Base-by-base conservation (phyloP, 129 eudicot genomes). In the Pulicaria dysenterica region DNA sequence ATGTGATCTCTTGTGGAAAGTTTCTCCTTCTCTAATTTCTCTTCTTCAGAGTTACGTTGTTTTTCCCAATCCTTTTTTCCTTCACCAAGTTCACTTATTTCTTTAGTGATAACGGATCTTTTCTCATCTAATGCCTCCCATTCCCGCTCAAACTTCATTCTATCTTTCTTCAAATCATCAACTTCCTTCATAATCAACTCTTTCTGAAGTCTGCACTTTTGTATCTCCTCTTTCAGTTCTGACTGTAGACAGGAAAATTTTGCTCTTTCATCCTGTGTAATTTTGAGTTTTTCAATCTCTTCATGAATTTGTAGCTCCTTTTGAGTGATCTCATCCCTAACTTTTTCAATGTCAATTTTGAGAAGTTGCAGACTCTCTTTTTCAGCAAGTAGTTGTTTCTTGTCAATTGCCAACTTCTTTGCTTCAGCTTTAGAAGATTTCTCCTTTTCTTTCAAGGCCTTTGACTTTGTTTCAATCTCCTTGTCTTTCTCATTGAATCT, bases 71-170 rank as follows among this genome's bases (percentile, higher is more conserved):
- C 79, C 16, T 61, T 75, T 82, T 83, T 90, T 15, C 86, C 80
- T 63, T 91, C 85, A 0, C 41, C 43, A 39, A 88, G 46, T 72
- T 83, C 78, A 69, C 54, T 73, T 44, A 83, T 64, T 53, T 91
- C 96, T 65, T 68, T 77, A 39, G 62, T 9, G 2, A 91, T 13
- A 51, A 58, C 82, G 17, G 85, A 70, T 76, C 75, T 82, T 61
- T 89, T 95, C 65, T 88, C 94, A 72, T 95, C 97, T 69, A 95
- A 76, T 5, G 81, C 82, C 74, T 91, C 97, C 99, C 99, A 95
- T 45, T 95, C 91, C 70, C 66, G 83, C 84, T 95, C 97, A 69
- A 91, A 86, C 62, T 83, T 88, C 84, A 63, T 70, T 59, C 85
- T 83, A 39, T 95, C 96, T 46, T 74, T 85, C 85, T 73, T 95